These are phyloP conservation scores for Firmiana major DNA, from an alignment of 345 rosid genomes.

Conservation along the genomic window DNA sequence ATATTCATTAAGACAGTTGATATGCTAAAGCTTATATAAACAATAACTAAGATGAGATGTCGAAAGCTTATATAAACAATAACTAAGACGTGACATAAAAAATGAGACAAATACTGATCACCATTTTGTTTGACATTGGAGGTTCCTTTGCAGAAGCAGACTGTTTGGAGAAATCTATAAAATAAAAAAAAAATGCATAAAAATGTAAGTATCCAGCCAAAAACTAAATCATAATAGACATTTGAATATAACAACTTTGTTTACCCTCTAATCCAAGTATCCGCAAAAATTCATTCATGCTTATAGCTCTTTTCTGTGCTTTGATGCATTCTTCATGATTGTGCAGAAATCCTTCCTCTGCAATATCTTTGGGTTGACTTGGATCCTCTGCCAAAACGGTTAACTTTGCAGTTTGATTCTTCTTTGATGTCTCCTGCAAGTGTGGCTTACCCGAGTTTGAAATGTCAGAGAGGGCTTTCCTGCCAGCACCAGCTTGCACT, in stretches of 20 bases:
- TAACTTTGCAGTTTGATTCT: slow-evolving; percentile 15
- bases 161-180: slow-evolving; percentile 8
- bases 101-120: neutral
- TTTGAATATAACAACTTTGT: neutral
- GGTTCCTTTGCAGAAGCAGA: neutral
- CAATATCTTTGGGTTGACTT: slow-evolving; percentile 11
- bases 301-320: slow-evolving; percentile 30
- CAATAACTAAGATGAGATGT: neutral
- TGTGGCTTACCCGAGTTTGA: slow-evolving; percentile 42
- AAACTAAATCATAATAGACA: neutral
- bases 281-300: slow-evolving; percentile 32
- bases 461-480: slow-evolving; percentile 59
- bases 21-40: neutral
- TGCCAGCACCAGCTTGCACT: slow-evolving; percentile 18
- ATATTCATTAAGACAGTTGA: neutral
- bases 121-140: neutral
- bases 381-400: neutral
- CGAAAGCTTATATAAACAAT: neutral
- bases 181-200: neutral
- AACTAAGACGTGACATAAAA: neutral
- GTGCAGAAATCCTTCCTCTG: slow-evolving; percentile 44
- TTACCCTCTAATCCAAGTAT: slow-evolving; percentile 40
- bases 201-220: neutral
- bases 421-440: slow-evolving; percentile 31
- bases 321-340: slow-evolving; percentile 53